phyloP scores from a whole-genome alignment of 2,329 filamentous ascomycete species.

The Fusarium paranaense region DNA sequence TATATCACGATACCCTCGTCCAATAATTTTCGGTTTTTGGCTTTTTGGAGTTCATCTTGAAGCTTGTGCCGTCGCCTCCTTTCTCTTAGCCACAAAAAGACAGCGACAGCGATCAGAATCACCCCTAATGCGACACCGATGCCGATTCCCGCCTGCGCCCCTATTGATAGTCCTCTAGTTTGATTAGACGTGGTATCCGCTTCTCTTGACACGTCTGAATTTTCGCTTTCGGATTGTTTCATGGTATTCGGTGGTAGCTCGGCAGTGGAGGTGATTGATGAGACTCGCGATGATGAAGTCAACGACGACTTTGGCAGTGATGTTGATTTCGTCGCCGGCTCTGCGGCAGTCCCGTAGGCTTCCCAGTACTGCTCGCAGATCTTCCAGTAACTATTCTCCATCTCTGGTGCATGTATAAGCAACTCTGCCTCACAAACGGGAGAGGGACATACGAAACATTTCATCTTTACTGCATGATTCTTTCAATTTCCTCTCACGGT shows the following conservation, averaged over 20 bases:
- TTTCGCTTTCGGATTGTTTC: conserved; percentile 2
- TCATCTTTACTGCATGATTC: conserved; percentile 36
- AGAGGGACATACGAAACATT: conserved; percentile 32
- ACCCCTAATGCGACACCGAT: conserved; percentile 31
- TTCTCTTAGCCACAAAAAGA: conserved; percentile 39
- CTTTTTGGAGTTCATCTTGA: conserved; percentile 22
- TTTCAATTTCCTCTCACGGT: conserved; percentile 26
- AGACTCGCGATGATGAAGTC: background rate
- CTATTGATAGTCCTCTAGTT: conserved; percentile 13
- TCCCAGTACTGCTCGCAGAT: conserved; percentile 45
- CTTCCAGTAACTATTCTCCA: conserved; percentile 45
- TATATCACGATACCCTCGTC: background rate
- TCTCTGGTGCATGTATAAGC: conserved; percentile 26
- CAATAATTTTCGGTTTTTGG: background rate
- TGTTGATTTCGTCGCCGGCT: conserved; percentile 32
- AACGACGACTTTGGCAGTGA: conserved; percentile 1
- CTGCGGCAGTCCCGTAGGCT: conserved; percentile 36
- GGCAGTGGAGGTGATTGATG: background rate
- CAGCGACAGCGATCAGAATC: conserved; percentile 23
- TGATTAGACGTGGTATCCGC: background rate
- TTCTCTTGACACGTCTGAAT: conserved; percentile 6
- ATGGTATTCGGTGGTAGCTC: background rate
- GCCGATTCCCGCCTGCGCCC: conserved; percentile 35
- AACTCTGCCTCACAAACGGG: background rate
- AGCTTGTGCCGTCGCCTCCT: conserved; percentile 26